Conservation (phyloP, 2,329 filamentous ascomycete genomes). For the Ilyonectria destructans region DNA sequence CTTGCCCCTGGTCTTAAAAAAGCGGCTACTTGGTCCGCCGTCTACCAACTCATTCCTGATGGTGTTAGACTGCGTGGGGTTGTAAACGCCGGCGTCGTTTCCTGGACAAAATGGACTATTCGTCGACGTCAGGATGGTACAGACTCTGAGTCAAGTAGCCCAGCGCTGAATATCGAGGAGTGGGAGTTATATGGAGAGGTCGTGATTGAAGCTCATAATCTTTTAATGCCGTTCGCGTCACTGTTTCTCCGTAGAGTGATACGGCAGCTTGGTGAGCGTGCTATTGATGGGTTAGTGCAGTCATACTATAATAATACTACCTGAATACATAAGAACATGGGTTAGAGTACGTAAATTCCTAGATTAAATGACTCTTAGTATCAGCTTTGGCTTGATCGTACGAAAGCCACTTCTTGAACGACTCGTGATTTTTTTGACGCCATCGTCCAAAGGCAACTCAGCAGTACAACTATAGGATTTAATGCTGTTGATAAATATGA, state of each 20-base stretch:
- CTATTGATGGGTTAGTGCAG: not conserved
- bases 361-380: not conserved
- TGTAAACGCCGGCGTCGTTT: slow-evolving; percentile 4
- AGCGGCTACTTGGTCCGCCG: not conserved
- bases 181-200: too few relatives aligned
- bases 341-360: not conserved
- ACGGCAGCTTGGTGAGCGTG: not conserved
- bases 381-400: not conserved
- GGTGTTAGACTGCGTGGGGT: not conserved
- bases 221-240: not conserved
- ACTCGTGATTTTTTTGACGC: too few relatives aligned
- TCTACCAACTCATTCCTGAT: slow-evolving; percentile 6
- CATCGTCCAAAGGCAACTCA: too few relatives aligned
- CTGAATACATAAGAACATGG: not conserved
- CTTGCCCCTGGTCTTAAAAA: slow-evolving; percentile 10
- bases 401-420: not conserved
- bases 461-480: too few relatives aligned
- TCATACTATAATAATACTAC: not conserved
- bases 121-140: slow-evolving; percentile 2
- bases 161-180: too few relatives aligned
- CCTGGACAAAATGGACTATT: slow-evolving; percentile 11
- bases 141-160: too few relatives aligned
- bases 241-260: not conserved
- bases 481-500: too few relatives aligned
- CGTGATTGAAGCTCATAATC: too few relatives aligned